These are phyloP conservation scores for Candida coquimbonensis DNA, from an alignment of 805 yeast species.

Conservation along the genomic window DNA sequence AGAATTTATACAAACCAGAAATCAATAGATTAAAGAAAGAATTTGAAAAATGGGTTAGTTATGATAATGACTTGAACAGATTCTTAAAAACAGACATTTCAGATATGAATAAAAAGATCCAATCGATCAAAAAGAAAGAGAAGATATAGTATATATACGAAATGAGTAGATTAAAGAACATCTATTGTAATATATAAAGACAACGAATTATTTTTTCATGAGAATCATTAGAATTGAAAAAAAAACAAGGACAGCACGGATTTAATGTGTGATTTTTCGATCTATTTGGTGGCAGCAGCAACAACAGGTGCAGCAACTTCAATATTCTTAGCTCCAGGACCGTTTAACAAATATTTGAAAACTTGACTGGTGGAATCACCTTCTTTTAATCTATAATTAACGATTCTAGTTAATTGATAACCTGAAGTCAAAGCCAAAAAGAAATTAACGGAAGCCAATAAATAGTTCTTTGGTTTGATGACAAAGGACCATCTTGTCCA, in stretches of 20 bases:
- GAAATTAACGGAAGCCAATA: slow-evolving; percentile 90
- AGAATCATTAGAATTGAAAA: slow-evolving; percentile 4
- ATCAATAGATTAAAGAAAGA: slow-evolving; percentile 7
- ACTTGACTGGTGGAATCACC: slow-evolving; percentile 63
- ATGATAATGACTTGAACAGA: slow-evolving; percentile 18
- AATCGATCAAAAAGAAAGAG: slow-evolving; percentile 7
- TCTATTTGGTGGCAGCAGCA: not conserved
- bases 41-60: slow-evolving; percentile 17
- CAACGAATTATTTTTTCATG: not conserved
- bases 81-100: slow-evolving; percentile 16
- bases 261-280: not conserved
- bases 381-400: slow-evolving; percentile 49
- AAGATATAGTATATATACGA: not conserved
- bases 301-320: not conserved
- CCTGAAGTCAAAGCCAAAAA: slow-evolving; percentile 90
- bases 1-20: slow-evolving; percentile 15
- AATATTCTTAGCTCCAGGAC: slow-evolving; percentile 1
- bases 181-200: too few relatives aligned
- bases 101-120: slow-evolving; percentile 15
- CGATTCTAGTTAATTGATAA: slow-evolving; percentile 68
- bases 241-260: too few relatives aligned
- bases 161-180: too few relatives aligned
- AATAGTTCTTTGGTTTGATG: slow-evolving; percentile 77
- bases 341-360: slow-evolving; percentile 34
- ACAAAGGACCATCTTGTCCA: slow-evolving; percentile 99